phyloP scores from a whole-genome alignment of 2,329 filamentous ascomycete genomes.

The Colletotrichum tropicicola region DNA sequence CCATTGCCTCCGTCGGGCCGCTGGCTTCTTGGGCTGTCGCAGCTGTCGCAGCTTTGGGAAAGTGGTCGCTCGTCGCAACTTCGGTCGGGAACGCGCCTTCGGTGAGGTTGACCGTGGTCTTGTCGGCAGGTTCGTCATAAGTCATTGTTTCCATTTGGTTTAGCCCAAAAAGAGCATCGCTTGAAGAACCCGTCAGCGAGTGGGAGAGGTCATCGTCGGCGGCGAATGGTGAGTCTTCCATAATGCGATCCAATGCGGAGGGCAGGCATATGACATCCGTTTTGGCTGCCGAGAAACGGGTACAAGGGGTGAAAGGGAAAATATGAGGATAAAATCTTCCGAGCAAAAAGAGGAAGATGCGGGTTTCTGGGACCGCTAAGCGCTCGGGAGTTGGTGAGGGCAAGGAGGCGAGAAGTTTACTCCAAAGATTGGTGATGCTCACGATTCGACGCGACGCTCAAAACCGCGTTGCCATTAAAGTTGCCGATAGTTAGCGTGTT shows the following conservation, averaged over 20 bases:
- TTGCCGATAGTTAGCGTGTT: neutral
- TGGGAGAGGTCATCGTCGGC: constrained; percentile 28
- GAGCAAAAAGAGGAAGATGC: neutral
- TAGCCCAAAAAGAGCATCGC: constrained; percentile 24
- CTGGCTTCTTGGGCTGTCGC: no score
- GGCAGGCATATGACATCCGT: neutral
- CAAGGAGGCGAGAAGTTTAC: neutral
- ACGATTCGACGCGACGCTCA: constrained; percentile 14
- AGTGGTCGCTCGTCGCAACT: neutral
- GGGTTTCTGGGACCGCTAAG: no score
- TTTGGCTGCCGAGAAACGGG: neutral
- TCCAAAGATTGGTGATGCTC: neutral
- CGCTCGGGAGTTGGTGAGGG: neutral
- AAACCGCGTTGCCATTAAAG: constrained; percentile 23
- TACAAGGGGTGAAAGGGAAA: neutral
- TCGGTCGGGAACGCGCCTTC: neutral
- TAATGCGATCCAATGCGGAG: constrained; percentile 32
- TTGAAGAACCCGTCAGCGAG: neutral
- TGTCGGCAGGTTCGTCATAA: neutral
- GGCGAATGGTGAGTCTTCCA: constrained; percentile 30
- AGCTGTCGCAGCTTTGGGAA: no score
- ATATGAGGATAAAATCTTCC: neutral
- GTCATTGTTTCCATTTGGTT: neutral
- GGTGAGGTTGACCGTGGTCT: neutral
- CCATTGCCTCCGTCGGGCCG: no score